Base-by-base conservation (phyloP, 805 yeast genomes). In the Ogataea haglerorum region DNA sequence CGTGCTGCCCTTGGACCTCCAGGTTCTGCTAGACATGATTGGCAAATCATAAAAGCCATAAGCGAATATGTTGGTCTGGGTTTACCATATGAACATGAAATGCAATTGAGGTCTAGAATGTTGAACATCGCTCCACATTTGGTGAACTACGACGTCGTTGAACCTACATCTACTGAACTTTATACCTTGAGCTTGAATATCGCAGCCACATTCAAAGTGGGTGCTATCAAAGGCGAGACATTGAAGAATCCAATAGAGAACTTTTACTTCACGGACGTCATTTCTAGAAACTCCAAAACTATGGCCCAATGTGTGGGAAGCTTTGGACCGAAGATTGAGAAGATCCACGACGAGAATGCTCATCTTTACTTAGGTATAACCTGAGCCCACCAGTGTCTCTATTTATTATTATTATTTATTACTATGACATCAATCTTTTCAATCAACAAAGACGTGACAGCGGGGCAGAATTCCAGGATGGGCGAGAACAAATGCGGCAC, bases 1-100 rank as follows among this genome's bases (percentile, higher is more conserved):
- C 76, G 91, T 49, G 95, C 95, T 31, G 93, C 95, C 30, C 80
- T 86, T 21, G 85, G 82, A 47, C 82, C 93, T 6, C 95, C 95
- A 34, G 95, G 93, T 21, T 84, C 76, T 35, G 93, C 95, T 32
- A 82, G 95, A 63, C 95, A 86, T 65, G 95, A 87, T 67, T 86
- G 95, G 95, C 82, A 82, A 68, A 83, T 86, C 48, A 63, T 87
- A 53, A 78, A 90, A 66, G 95, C 95, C 2, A 72, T 85, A 44
- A 78, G 86, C 41, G 95, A 87, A 64, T 85, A 82, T 61, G 65
- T 87, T 49, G 81, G 79, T 37, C 75, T 73, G 27, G 68, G 82
- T 2, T 73, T 86, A 54, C 90, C 90, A 24, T 86, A 87, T 60
- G 91, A 86, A 60, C 88, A 82, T 60, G 60, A 75, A 30, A 73